phyloP scores from a whole-genome alignment of 2,329 filamentous ascomycete species.

The Grosmannia serpens region DNA sequence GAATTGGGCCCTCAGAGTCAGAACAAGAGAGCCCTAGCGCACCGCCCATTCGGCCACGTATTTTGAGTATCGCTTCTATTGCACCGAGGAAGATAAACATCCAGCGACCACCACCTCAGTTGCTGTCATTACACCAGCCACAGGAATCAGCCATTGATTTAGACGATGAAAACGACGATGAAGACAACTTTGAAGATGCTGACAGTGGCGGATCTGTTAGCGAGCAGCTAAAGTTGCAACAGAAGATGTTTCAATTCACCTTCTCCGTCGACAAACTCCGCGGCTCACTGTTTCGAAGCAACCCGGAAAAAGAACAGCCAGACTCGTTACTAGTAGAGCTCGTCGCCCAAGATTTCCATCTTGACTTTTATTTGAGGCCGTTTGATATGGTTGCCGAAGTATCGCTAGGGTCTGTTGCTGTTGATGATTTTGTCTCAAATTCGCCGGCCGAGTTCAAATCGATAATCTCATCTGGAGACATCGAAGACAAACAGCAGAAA shows the following conservation, averaged over 20 bases:
- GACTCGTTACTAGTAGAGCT: slow-evolving; percentile 83
- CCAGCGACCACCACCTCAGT: slow-evolving; percentile 55
- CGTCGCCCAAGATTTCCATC: slow-evolving; percentile 75
- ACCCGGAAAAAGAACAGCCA: slow-evolving; percentile 61
- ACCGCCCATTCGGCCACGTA: slow-evolving; percentile 25
- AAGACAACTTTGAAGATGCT: slow-evolving; percentile 57
- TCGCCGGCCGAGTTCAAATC: slow-evolving; percentile 87
- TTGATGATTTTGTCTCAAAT: slow-evolving; percentile 92
- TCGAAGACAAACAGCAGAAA: slow-evolving; percentile 61
- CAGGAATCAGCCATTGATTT: slow-evolving; percentile 65
- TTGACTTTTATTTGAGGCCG: slow-evolving; percentile 78
- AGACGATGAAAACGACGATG: slow-evolving; percentile 36
- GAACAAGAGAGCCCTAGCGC: no score
- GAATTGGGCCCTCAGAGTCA: slow-evolving; percentile 25
- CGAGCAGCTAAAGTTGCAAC: slow-evolving; percentile 61
- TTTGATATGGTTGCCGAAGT: slow-evolving; percentile 94
- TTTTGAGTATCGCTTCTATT: slow-evolving; percentile 33
- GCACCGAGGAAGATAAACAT: slow-evolving; percentile 34
- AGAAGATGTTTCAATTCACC: slow-evolving; percentile 89
- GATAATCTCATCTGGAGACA: slow-evolving; percentile 76
- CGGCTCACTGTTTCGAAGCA: slow-evolving; percentile 81
- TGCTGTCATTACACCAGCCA: slow-evolving; percentile 48
- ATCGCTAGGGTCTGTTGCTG: slow-evolving; percentile 69
- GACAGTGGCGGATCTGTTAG: slow-evolving; percentile 38
- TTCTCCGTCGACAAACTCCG: slow-evolving; percentile 92